Conservation (phyloP, 345 rosid genomes). For the Mercurialis annua region DNA sequence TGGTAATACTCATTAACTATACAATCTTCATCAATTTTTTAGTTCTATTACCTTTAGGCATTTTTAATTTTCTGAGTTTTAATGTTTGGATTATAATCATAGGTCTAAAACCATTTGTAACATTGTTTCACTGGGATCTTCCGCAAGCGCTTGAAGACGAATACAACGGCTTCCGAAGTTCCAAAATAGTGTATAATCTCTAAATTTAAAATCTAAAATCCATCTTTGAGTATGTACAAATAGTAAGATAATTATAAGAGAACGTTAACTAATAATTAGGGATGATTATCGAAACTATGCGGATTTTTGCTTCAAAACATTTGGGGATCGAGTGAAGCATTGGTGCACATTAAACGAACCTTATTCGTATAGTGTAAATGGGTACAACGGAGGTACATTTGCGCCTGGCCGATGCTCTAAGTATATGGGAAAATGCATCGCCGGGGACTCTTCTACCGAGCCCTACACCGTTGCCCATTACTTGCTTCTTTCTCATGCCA, state of each 20-base stretch:
- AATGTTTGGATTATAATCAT: not conserved
- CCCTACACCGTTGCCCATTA: constrained; percentile 40
- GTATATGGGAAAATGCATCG: constrained; percentile 33
- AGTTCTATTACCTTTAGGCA: too few species aligned
- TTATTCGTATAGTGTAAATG: not conserved
- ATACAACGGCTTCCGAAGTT: constrained; percentile 51
- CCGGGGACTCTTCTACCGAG: constrained; percentile 39
- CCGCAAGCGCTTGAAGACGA: constrained; percentile 65
- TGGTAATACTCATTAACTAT: constrained; percentile 16
- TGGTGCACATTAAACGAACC: constrained; percentile 40
- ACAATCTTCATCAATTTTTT: not conserved
- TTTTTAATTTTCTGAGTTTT: not conserved
- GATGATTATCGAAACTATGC: constrained; percentile 26
- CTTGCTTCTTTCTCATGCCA: constrained; percentile 41
- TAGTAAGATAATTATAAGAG: too few species aligned
- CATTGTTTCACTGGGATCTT: constrained; percentile 55
- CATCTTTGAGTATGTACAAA: too few species aligned
- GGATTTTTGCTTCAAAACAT: constrained; percentile 34
- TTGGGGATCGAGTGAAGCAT: constrained; percentile 34
- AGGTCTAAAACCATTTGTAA: constrained; percentile 55
- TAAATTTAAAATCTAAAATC: not conserved
- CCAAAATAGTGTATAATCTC: constrained; percentile 41
- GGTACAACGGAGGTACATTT: constrained; percentile 23
- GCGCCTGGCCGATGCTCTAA: constrained; percentile 55
- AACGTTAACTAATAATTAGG: constrained; percentile 1